Base-by-base conservation (phyloP, 1,284 basidiomycete species). In the Earliella scabrosa region DNA sequence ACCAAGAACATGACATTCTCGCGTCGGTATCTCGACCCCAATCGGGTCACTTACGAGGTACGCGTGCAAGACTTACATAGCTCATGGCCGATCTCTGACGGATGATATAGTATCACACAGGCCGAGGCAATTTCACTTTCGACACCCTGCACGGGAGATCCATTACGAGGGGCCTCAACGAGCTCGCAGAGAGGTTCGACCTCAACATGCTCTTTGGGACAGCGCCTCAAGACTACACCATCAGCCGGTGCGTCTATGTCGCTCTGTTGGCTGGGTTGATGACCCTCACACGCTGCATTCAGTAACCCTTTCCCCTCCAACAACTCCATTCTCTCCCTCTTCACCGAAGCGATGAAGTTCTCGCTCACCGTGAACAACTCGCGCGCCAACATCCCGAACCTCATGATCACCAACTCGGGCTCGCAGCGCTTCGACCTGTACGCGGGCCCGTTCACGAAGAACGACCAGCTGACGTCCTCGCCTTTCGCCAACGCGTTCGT, bases 351-450 rank as follows among this genome's bases (percentile, higher is more conserved):
- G 34, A 71, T 81, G 21, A 85, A 86, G 2, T 72, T 76, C 43
- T 82, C 80, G n/a, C 77, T 88, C 35, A 69, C 79, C 2, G 68
- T 83, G 61, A 87, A 88, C 73, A 88, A 88, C 65, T 76, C 81
- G 8, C 80, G 86, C 34, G 77, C 82, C 3, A 68, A 67, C 11
- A 79, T 82, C 50, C 83, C 87, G n/a, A 86, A 82, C 60, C 72
- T 92, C 56, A 83, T 92, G 68, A 82, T 94, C 58, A 77, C 80
- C 49, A 89, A 93, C 71, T 84, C 88, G 2, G 92, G 88, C 16
- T 86, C 79, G n/a, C 79, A 88, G 65, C 83, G 92, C 45, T 93
- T 88, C 73, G 86, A 92, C 64, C 69, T 95, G 39, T 84, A 82
- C 66, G 59, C 76, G 2, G 92, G 91, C 1, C 61, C 82, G 2